These are phyloP conservation scores for Diaporthe sp. DNA, from an alignment of 2,329 filamentous ascomycete genomes.

Conservation along the genomic window DNA sequence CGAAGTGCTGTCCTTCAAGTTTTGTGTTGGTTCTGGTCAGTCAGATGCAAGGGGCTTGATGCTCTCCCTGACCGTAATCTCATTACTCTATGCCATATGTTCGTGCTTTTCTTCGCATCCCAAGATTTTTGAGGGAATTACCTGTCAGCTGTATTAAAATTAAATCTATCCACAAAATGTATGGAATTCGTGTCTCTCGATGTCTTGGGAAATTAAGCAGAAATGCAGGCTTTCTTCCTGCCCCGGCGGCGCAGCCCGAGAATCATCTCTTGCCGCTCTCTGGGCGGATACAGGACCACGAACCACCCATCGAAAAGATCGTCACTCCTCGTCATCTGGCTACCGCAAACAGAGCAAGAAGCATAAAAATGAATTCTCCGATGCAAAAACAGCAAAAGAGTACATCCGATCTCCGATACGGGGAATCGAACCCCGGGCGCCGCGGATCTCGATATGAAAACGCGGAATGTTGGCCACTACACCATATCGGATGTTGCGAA, in stretches of 20 bases:
- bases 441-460: constrained; percentile 38
- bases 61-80: not conserved
- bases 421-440: constrained; percentile 44
- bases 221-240: not conserved
- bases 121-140: not conserved
- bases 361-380: not conserved
- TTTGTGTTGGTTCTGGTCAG: not conserved
- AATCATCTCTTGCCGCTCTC: not conserved
- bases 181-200: no score
- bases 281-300: not conserved
- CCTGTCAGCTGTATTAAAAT: not conserved
- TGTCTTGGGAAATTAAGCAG: not conserved
- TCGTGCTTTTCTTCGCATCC: not conserved
- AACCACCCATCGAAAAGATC: not conserved
- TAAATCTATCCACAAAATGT: no score
- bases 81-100: no score
- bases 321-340: no score
- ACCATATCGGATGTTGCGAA: constrained; percentile 37
- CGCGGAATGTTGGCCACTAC: constrained; percentile 41
- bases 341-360: no score
- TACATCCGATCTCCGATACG: constrained; percentile 40
- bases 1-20: no score
- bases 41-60: not conserved
- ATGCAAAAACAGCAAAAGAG: constrained; percentile 6
- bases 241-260: not conserved